A percentile compares a stretch with the other conserved stretches of the same genome.
These are phyloP conservation scores for Hypoxylon rubiginosum DNA, from an alignment of 2,329 filamentous ascomycete species.

Conservation along the genomic window DNA sequence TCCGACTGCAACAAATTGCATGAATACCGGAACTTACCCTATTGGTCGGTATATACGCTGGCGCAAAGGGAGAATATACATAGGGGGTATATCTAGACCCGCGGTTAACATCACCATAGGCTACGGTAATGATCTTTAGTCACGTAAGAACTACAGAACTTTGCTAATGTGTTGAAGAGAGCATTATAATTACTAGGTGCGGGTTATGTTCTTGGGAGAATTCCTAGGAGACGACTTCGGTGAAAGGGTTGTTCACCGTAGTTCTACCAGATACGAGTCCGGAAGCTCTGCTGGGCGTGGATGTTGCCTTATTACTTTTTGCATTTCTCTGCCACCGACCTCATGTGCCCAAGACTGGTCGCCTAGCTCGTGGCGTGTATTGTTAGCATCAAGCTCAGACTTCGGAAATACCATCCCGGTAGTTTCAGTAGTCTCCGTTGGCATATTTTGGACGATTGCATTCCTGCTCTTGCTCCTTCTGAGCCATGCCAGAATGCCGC, in stretches of 20 bases:
- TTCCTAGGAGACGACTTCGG: too few species aligned
- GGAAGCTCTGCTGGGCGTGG: constrained; percentile 8
- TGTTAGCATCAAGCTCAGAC: constrained; percentile 12
- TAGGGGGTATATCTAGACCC: not conserved
- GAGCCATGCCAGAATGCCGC: not conserved
- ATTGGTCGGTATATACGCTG: not conserved
- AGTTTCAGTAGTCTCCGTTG: not conserved
- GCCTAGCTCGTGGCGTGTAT: constrained; percentile 6
- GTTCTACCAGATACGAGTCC: not conserved
- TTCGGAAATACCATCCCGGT: not conserved
- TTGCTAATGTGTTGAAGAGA: too few species aligned
- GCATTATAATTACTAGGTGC: too few species aligned
- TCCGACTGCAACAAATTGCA: not conserved
- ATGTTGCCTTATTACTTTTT: too few species aligned
- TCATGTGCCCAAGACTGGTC: not conserved
- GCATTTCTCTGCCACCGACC: not conserved
- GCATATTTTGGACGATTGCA: not conserved
- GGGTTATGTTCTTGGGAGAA: too few species aligned
- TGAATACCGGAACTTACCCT: not conserved
- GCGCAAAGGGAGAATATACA: not conserved
- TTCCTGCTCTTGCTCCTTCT: constrained; percentile 1
- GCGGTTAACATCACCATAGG: not conserved
- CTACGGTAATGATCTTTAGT: not conserved
- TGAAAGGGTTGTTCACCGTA: not conserved
- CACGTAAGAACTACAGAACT: too few species aligned